Conservation (phyloP, 2,329 filamentous ascomycete species). For the Clarireedia homoeocarpa region DNA sequence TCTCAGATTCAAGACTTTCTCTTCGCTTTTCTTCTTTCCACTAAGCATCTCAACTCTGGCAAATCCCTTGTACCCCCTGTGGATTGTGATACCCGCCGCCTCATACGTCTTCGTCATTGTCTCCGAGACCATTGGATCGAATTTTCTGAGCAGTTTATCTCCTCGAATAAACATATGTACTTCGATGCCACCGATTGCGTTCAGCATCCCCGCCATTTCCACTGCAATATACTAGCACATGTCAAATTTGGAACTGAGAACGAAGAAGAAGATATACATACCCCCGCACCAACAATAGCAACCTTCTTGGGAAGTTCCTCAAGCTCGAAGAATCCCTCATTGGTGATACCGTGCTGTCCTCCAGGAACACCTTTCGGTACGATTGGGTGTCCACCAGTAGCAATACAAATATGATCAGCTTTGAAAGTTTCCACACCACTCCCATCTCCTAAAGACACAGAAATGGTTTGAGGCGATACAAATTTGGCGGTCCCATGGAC, state of each 20-base stretch:
- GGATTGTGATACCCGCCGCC: constrained; percentile 38
- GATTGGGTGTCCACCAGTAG: constrained; percentile 39
- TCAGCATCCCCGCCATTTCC: constrained; percentile 42
- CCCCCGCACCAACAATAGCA: constrained; percentile 41
- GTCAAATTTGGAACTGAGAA: neutral
- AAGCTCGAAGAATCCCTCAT: constrained; percentile 43
- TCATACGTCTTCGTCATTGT: constrained; percentile 44
- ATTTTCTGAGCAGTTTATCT: constrained; percentile 40
- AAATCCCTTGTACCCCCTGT: constrained; percentile 38
- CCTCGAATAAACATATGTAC: constrained; percentile 43
- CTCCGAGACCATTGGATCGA: constrained; percentile 44
- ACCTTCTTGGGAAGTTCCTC: constrained; percentile 42
- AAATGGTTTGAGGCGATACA: constrained; percentile 35
- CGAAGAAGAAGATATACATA: constrained; percentile 37
- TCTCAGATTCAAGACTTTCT: constrained; percentile 37
- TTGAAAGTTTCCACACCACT: constrained; percentile 32
- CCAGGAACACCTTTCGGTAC: constrained; percentile 34
- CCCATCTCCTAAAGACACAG: constrained; percentile 36
- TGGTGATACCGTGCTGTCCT: constrained; percentile 41
- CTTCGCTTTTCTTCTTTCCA: constrained; percentile 27
- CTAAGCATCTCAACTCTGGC: constrained; percentile 35
- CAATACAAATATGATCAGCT: constrained; percentile 40
- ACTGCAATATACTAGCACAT: constrained; percentile 1
- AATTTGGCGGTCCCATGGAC: constrained; percentile 41
- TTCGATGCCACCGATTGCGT: constrained; percentile 39